Evolutionary conservation across 352 stramenopile species (phyloP).

Genomic region (Globisporangium sylvaticum): DNA sequence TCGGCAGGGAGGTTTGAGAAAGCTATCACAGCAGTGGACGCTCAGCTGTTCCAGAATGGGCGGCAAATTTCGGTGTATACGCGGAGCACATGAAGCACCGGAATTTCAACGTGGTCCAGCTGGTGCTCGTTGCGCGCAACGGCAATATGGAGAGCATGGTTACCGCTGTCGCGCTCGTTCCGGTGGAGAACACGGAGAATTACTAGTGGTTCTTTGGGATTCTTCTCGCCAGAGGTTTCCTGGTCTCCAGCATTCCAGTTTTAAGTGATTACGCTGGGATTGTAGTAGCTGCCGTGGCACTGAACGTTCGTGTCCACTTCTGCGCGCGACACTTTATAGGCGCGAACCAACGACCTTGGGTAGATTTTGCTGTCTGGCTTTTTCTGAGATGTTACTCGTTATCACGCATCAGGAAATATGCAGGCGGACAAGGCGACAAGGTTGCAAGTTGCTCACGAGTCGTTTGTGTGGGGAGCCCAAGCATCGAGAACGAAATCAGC

Average conservation of each 20-base stretch:
- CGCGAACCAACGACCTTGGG: too few species aligned
- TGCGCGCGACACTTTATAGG: too few species aligned
- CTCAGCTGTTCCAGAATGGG: constrained; percentile 1
- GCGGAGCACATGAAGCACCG: constrained; percentile 27
- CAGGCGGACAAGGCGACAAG: too few species aligned
- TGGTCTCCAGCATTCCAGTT: neutral
- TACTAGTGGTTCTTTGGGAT: neutral
- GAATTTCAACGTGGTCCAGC: constrained; percentile 22
- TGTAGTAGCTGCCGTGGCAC: too few species aligned
- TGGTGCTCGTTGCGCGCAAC: constrained; percentile 21
- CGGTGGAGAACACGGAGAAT: constrained; percentile 5
- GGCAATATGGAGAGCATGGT: constrained; percentile 22
- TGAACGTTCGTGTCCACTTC: too few species aligned
- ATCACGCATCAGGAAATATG: too few species aligned
- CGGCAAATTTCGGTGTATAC: constrained; percentile 20
- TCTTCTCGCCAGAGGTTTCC: neutral
- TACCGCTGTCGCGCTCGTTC: constrained; percentile 16
- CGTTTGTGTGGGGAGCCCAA: too few species aligned
- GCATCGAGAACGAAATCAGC: too few species aligned
- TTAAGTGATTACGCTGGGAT: too few species aligned
- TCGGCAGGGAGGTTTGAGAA: neutral
- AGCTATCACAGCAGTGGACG: constrained; percentile 16
- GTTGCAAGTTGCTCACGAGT: too few species aligned
- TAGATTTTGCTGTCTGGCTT: too few species aligned
- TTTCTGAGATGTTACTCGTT: too few species aligned